phyloP scores from a whole-genome alignment of 2,329 filamentous ascomycete genomes.

The Penicillium rolfsii region DNA sequence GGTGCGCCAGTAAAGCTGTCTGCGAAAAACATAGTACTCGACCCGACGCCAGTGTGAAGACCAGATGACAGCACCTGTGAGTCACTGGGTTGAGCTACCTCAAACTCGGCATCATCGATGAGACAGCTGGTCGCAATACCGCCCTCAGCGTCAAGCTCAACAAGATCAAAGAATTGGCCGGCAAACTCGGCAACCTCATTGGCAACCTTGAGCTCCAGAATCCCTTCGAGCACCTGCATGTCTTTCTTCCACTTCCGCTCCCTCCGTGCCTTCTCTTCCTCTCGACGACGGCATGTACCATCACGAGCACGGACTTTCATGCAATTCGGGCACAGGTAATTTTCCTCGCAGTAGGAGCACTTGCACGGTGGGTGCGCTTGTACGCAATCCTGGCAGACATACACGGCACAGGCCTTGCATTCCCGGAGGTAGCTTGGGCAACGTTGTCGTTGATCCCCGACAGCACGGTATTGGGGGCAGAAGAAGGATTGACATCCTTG shows the following conservation, averaged over 20 bases:
- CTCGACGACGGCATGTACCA: constrained; percentile 44
- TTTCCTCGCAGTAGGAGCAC: constrained; percentile 48
- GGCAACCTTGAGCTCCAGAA: constrained; percentile 46
- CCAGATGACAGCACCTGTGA: neutral
- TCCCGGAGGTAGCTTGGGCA: constrained; percentile 50
- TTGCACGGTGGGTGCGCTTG: constrained; percentile 46
- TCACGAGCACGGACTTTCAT: constrained; percentile 43
- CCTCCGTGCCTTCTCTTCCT: constrained; percentile 43
- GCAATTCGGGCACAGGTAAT: constrained; percentile 52
- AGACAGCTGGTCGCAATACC: constrained; percentile 3
- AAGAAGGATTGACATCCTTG: constrained; percentile 54
- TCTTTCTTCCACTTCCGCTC: constrained; percentile 48
- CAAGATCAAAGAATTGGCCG: constrained; percentile 43
- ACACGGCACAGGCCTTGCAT: constrained; percentile 51
- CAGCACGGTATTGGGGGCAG: constrained; percentile 48
- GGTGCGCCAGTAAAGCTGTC: constrained; percentile 15
- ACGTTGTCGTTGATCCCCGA: constrained; percentile 51
- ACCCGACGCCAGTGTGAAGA: neutral
- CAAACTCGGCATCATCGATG: constrained; percentile 9
- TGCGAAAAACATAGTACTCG: constrained; percentile 15
- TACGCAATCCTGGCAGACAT: constrained; percentile 52
- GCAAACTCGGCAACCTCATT: constrained; percentile 48
- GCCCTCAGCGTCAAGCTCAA: constrained; percentile 27
- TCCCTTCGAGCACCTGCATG: constrained; percentile 45
- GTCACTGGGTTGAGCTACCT: neutral